A percentile compares a stretch with the other conserved stretches of the same genome.
These are phyloP conservation scores for Dentipellis fragilis DNA, from an alignment of 768 basidiomycete species.

Conservation along the genomic window DNA sequence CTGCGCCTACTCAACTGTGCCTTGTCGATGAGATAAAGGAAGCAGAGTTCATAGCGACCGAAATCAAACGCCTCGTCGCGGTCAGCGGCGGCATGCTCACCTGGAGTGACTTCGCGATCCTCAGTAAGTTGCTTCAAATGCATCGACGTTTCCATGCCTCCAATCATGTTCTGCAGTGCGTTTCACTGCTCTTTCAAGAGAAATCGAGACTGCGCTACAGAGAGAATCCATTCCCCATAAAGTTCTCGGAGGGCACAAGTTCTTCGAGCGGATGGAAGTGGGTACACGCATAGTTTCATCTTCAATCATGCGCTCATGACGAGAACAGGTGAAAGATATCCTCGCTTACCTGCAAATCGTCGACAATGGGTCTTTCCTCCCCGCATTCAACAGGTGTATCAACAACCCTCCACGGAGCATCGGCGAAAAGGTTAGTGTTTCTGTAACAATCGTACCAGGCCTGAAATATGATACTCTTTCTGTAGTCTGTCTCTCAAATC, in stretches of 20 bases:
- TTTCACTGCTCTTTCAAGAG: slow-evolving; percentile 70
- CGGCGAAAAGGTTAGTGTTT: slow-evolving; percentile 59
- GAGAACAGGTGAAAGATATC: slow-evolving; percentile 61
- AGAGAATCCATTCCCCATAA: slow-evolving; percentile 68
- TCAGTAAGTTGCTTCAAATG: slow-evolving; percentile 39
- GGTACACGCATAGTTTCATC: slow-evolving; percentile 5
- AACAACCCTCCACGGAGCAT: slow-evolving; percentile 66
- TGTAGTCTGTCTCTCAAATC: slow-evolving; percentile 54
- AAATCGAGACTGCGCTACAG: slow-evolving; percentile 67
- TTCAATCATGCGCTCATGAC: neutral
- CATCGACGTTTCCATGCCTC: neutral
- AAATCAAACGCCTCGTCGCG: slow-evolving; percentile 72
- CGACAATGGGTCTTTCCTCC: slow-evolving; percentile 58
- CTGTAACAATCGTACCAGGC: neutral
- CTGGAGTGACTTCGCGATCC: slow-evolving; percentile 75
- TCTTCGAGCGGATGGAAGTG: slow-evolving; percentile 79
- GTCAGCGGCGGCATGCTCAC: slow-evolving; percentile 59
- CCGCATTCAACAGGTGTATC: slow-evolving; percentile 62
- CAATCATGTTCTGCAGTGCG: slow-evolving; percentile 39
- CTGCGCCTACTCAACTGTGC: slow-evolving; percentile 44
- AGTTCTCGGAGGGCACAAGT: slow-evolving; percentile 73
- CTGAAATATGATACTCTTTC: neutral
- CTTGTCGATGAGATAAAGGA: slow-evolving; percentile 53
- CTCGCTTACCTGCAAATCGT: slow-evolving; percentile 75
- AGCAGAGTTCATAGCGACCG: slow-evolving; percentile 59